Base-by-base conservation (phyloP, 1,284 basidiomycete species). In the Hymenochaete sp. region DNA sequence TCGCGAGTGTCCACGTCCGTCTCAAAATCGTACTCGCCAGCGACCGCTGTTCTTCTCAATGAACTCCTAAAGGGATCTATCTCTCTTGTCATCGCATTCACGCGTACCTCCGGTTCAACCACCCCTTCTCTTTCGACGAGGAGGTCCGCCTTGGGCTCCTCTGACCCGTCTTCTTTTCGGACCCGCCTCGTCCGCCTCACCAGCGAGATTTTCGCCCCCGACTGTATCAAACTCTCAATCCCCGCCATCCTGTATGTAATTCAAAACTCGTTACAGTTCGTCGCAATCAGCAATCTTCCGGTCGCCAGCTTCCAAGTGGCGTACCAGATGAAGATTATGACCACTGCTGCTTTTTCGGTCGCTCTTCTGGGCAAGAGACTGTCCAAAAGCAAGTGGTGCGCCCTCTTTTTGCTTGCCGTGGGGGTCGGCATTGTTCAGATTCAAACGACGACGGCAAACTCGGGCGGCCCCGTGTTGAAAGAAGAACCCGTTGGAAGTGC, bases 241-340 rank as follows among this genome's bases (percentile, higher is more conserved):
- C 86, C 86, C 4, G 87, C 86, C 18, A 77, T 88, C 50, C 75
- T 90, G 46, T 90, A 90, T 50, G 91, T 95, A 56, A 79, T 95
- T 49, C 93, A 98, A 68, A 97, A 97, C 71, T 93, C 92, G 63
- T 72, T 98, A 32, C 93, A 97, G 63, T 97, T 92, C 64, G 84
- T 95, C 49, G 93, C 93, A 11, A 86, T 88, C 19, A 83, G 85
- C 47, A 96, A 97, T 62, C 74, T 98, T 48, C 88, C 92, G 50
- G 91, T 90, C 16, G 91, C 93, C 10, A 93, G 93, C 14, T 98
- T 97, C 67, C 88, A 92, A 62, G 88, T 93, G 58, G 90, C 86
- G 45, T 95, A 95, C 65, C 91, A 95, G 64, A 93, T 93, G 89
- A 95, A 97, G 70, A 96, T 98, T 56, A 79, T 98, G 51, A 97